Base-by-base conservation (phyloP, 1,284 basidiomycete species). In the Mycosarcoma maydis region DNA sequence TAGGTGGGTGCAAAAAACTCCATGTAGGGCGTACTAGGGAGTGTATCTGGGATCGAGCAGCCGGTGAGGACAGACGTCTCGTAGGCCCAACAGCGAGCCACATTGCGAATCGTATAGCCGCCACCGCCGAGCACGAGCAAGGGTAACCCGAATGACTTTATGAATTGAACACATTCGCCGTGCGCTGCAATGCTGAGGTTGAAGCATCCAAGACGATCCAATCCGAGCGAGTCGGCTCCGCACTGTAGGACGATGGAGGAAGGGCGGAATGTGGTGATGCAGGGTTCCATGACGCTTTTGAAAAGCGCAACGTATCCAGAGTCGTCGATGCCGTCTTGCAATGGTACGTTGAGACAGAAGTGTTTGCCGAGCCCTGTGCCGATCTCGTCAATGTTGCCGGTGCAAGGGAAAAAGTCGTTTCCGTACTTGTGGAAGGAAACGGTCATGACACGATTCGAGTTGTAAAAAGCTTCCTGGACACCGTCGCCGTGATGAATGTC, bases 341-440 rank as follows among this genome's bases (percentile, higher is more conserved):
- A 84, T 1, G 95, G 96, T 1, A 98, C 92, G 79, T 99, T 99
- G 44, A 98, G 85, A 57, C 89, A 91, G 82, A 98, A 99, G 82
- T 98, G 91, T 84, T 96, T 97, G 52, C 95, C 96, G 9, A 80
- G 57, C 2, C 70, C 71, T 3, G 74, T 74, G 16, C 80, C 80
- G n/a, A 75, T 72, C 64, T 81, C 80, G 24, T 62, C 66, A 26
- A 80, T 73, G 53, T 79, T 74, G 34, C 80, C 80, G 2, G 80
- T 81, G 54, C 80, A 80, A 1, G 80, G 80, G 60, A 99, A 99
- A 85, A 99, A 99, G 79, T 97, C 93, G 64, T 92, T 92, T 2
- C 92, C 94, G 84, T 97, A 99, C 83, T 98, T 98, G 86, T 99
- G 95, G 83, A 99, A 98, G 0, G 95, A 98, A 19, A 97, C 92